Percentiles rank a stretch among this genome's conserved stretches.
Conservation (phyloP, 116 monocot genomes). For the Posidonia oceanica region DNA sequence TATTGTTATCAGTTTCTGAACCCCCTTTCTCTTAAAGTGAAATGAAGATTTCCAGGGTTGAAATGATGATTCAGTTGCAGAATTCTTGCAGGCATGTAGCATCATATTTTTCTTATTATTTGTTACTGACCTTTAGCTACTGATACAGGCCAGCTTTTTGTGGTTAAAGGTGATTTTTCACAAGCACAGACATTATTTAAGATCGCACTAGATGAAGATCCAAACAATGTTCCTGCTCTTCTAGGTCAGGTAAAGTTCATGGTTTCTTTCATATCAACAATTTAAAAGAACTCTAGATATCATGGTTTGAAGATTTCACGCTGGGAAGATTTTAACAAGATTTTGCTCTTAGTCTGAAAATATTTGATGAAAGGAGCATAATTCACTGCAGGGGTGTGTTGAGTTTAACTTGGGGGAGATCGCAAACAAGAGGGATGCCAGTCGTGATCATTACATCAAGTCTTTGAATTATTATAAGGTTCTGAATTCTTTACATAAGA, state of each 20-base stretch:
- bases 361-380: not conserved
- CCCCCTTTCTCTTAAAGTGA: no score
- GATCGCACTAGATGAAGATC: slow-evolving; percentile 64
- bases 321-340: no score
- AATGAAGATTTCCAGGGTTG: no score
- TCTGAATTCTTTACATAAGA: not conserved
- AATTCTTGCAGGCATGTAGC: no score
- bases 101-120: no score
- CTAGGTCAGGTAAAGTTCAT: slow-evolving; percentile 71
- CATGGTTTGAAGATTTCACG: no score
- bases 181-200: slow-evolving; percentile 56
- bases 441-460: slow-evolving; percentile 17
- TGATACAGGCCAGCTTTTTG: slow-evolving; percentile 75
- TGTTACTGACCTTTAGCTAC: not conserved
- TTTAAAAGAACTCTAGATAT: no score
- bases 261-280: not conserved
- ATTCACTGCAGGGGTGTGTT: slow-evolving; percentile 59
- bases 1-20: no score
- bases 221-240: slow-evolving; percentile 71
- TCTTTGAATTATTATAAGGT: slow-evolving; percentile 58
- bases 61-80: no score
- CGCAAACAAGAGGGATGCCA: slow-evolving; percentile 12
- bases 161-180: slow-evolving; percentile 63
- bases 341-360: no score
- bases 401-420: slow-evolving; percentile 61